phyloP scores from a whole-genome alignment of 352 stramenopile genomes.

The Thalassiosira pacifica region DNA sequence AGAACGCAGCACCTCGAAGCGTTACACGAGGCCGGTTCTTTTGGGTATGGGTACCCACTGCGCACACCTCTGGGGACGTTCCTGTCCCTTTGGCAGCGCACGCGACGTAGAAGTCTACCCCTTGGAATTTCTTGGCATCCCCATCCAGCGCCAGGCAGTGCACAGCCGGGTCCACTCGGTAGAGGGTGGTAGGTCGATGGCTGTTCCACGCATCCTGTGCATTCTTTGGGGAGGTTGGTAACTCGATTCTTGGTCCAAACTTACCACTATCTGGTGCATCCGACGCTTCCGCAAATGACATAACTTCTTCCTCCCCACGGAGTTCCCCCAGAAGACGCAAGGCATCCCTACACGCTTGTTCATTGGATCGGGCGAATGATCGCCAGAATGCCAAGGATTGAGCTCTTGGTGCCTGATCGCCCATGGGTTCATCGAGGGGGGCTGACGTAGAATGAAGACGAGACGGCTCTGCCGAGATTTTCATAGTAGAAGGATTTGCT shows the following conservation, averaged over 20 bases:
- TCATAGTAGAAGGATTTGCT: neutral
- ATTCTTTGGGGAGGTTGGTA: too few species aligned
- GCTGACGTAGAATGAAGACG: neutral
- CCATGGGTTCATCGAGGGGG: neutral
- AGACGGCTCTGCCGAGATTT: neutral
- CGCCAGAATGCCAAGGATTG: neutral
- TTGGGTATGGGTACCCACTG: neutral
- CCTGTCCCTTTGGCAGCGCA: neutral
- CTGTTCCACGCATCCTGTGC: neutral
- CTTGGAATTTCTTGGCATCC: neutral
- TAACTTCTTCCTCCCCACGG: neutral
- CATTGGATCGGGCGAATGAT: neutral
- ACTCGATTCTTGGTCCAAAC: too few species aligned
- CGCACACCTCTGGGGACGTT: neutral
- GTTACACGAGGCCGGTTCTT: neutral
- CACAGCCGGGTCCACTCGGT: neutral
- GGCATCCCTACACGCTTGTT: neutral
- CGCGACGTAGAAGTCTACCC: neutral
- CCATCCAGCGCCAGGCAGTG: too few species aligned
- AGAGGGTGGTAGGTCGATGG: neutral
- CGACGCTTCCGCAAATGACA: neutral
- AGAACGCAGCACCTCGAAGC: neutral
- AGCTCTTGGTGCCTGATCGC: neutral
- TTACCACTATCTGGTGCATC: neutral
- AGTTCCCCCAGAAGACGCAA: neutral